These are phyloP conservation scores for Albizia julibrissin DNA, from an alignment of 306 rosid species.

Conservation along the genomic window DNA sequence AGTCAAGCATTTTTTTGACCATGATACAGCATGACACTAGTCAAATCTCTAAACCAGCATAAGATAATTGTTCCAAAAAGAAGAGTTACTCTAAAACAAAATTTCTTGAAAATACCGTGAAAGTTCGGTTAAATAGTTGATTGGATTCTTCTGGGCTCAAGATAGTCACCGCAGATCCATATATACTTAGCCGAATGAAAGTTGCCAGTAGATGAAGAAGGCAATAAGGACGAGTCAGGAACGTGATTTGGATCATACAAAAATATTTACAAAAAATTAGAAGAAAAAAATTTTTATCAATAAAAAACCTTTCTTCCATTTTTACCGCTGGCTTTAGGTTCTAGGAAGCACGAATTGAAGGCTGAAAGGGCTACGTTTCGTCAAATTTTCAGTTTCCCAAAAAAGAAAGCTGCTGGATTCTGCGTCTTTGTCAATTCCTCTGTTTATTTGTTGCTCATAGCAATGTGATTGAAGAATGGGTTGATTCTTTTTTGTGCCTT, in stretches of 20 bases:
- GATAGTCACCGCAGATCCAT: conserved; percentile 26
- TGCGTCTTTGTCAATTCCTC: conserved; percentile 9
- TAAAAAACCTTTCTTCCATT: conserved; percentile 29
- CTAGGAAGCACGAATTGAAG: neutral
- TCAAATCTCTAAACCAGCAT: too few species aligned
- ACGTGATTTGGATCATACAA: conserved; percentile 19
- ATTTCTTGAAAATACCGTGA: neutral
- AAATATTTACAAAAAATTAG: conserved; percentile 15
- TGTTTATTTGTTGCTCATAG: neutral
- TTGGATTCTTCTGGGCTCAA: conserved; percentile 6
- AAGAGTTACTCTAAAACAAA: neutral
- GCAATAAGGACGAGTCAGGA: neutral
- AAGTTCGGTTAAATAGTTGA: neutral
- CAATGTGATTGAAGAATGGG: too few species aligned
- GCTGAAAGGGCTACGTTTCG: conserved; percentile 14
- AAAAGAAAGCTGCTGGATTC: conserved; percentile 20
- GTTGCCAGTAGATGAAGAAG: conserved; percentile 21
- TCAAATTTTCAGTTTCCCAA: conserved; percentile 26
- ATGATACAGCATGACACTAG: too few species aligned
- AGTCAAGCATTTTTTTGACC: too few species aligned
- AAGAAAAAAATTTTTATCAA: neutral
- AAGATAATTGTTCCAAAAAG: too few species aligned
- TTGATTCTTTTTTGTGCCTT: too few species aligned
- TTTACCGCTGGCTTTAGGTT: conserved; percentile 18
- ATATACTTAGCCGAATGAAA: conserved; percentile 33